These are phyloP conservation scores for Euphorbia pulcherrima DNA, from an alignment of 345 rosid genomes.

Conservation along the genomic window DNA sequence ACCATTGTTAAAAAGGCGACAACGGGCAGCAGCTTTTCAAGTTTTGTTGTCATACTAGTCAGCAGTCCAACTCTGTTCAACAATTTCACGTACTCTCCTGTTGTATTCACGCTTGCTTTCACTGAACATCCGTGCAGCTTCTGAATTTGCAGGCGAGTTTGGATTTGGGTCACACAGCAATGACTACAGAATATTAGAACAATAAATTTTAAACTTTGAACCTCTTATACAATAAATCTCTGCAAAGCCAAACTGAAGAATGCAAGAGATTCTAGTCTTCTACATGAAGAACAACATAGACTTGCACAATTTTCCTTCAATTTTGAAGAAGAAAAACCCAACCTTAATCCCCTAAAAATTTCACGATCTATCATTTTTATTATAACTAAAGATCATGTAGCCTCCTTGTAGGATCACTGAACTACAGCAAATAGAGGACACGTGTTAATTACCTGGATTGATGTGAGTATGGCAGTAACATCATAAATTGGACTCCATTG, in stretches of 20 bases:
- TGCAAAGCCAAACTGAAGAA: neutral
- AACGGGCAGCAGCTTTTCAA: neutral
- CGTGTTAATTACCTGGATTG: constrained; percentile 62
- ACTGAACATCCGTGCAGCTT: constrained; percentile 95
- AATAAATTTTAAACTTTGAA: neutral
- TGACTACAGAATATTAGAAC: constrained; percentile 40
- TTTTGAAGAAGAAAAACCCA: neutral
- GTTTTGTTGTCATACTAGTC: constrained; percentile 34
- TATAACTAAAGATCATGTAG: neutral
- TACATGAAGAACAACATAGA: neutral
- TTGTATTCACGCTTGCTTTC: constrained; percentile 94
- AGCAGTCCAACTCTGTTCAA: constrained; percentile 94
- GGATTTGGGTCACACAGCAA: constrained; percentile 95
- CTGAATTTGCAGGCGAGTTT: constrained; percentile 95
- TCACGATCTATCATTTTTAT: neutral
- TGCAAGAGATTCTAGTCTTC: neutral
- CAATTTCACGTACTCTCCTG: constrained; percentile 79
- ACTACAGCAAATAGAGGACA: neutral
- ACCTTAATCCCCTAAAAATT: neutral
- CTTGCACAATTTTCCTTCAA: neutral
- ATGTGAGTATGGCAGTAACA: constrained; percentile 94
- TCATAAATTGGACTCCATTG: constrained; percentile 99
- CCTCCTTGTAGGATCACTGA: too few species aligned
- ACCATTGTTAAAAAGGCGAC: neutral
- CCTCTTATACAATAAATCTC: neutral